A percentile compares a stretch with the other conserved stretches of the same genome.
Evolutionary conservation across 164 flowering plant species (phyloP).

Genomic region (Pachysandra terminalis): DNA sequence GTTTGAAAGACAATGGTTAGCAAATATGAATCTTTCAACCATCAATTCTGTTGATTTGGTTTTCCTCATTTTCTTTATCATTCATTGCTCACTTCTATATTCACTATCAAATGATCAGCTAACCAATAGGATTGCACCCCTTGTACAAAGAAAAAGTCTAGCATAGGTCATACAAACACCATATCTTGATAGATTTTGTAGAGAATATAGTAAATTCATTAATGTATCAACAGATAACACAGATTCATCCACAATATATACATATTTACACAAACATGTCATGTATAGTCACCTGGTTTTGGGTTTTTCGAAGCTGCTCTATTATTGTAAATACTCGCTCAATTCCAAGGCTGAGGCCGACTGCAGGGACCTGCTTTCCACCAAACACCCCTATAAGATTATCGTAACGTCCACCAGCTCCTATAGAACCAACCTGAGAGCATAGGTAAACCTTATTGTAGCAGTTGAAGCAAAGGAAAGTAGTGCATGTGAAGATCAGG

Average conservation of each 20-base stretch:
- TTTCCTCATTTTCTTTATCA: background rate
- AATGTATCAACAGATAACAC: background rate
- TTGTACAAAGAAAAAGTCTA: background rate
- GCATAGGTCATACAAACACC: background rate
- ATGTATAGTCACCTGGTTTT: constrained; percentile 45
- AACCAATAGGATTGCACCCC: background rate
- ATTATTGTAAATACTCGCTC: constrained; percentile 88
- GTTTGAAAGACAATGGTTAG: too few relatives aligned
- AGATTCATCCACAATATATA: background rate
- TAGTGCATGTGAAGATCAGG: background rate
- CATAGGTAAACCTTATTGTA: constrained; percentile 1
- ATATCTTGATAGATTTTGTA: background rate
- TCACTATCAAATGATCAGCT: background rate
- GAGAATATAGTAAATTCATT: background rate
- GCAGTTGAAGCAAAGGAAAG: background rate
- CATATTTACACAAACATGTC: background rate
- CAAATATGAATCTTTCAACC: background rate
- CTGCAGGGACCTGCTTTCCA: constrained; percentile 78
- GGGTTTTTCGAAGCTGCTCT: constrained; percentile 68
- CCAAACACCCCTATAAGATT: constrained; percentile 92
- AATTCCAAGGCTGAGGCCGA: constrained; percentile 93
- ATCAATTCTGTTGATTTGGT: background rate
- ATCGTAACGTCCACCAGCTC: constrained; percentile 98
- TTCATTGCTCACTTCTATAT: background rate
- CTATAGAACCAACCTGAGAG: constrained; percentile 92